Percentiles rank a stretch among this genome's conserved stretches.
Conservation (phyloP, 2,329 filamentous ascomycete species). For the Bipolaris cookei region DNA sequence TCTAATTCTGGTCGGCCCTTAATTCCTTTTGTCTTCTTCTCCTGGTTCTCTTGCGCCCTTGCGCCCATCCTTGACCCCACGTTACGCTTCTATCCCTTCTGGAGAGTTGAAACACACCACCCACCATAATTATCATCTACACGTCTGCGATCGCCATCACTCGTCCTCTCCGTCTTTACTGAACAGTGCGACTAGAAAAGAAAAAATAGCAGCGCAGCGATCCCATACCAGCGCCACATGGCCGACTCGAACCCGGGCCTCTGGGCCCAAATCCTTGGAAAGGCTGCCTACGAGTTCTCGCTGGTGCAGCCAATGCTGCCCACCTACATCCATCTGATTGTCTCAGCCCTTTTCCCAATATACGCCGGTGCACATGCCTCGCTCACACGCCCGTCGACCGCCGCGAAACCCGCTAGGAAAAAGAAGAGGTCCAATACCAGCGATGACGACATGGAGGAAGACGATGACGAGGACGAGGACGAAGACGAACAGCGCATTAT, state of each 20-base stretch:
- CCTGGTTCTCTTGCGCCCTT: neutral
- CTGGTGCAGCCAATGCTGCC: constrained; percentile 54
- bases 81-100: neutral
- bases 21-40: neutral
- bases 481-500: constrained; percentile 63
- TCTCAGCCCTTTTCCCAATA: constrained; percentile 80
- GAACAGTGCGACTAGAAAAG: neutral
- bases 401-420: constrained; percentile 65
- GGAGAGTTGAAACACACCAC: neutral
- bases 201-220: neutral
- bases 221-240: constrained; percentile 25
- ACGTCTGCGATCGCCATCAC: neutral
- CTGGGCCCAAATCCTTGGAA: constrained; percentile 37
- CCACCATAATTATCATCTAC: neutral
- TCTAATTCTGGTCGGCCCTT: neutral
- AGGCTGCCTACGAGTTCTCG: constrained; percentile 53
- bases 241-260: constrained; percentile 39
- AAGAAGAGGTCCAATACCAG: constrained; percentile 56
- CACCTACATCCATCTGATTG: constrained; percentile 66
- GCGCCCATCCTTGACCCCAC: neutral
- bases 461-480: constrained; percentile 60
- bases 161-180: neutral
- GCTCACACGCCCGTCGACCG: constrained; percentile 81
- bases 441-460: constrained; percentile 33
- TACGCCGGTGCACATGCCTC: constrained; percentile 86